phyloP scores from a whole-genome alignment of 768 basidiomycete species.

The Pholiota molesta region DNA sequence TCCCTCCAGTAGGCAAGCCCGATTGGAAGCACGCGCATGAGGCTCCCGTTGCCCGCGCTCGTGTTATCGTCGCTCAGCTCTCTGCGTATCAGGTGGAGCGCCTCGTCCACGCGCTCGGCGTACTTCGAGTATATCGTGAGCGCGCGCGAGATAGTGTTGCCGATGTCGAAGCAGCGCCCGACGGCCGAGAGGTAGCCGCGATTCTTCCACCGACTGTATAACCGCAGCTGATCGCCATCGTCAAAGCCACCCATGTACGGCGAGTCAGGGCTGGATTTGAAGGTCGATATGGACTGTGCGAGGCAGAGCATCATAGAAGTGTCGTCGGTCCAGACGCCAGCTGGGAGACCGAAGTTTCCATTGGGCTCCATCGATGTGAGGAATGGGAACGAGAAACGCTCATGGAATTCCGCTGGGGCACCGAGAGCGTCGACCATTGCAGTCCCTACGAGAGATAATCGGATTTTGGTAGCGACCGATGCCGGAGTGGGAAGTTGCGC shows the following conservation, averaged over 20 bases:
- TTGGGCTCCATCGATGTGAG: slow-evolving; percentile 41
- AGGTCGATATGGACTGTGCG: slow-evolving; percentile 40
- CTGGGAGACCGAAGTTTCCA: slow-evolving; percentile 34
- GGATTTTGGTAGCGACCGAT: slow-evolving; percentile 39
- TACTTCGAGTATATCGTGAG: slow-evolving; percentile 31
- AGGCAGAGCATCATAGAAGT: slow-evolving; percentile 51
- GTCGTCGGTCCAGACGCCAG: slow-evolving; percentile 52
- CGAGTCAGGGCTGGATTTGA: slow-evolving; percentile 17
- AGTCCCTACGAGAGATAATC: slow-evolving; percentile 38
- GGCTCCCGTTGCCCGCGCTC: slow-evolving; percentile 43
- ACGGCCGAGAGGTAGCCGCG: slow-evolving; percentile 36
- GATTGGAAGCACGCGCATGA: slow-evolving; percentile 50
- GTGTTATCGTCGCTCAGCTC: slow-evolving; percentile 26
- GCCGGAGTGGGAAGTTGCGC: slow-evolving; percentile 31
- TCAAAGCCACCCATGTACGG: slow-evolving; percentile 31
- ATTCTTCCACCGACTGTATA: slow-evolving; percentile 37
- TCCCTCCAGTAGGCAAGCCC: slow-evolving; percentile 46
- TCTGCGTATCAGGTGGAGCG: slow-evolving; percentile 31
- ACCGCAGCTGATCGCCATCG: slow-evolving; percentile 36
- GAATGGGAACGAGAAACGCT: slow-evolving; percentile 40
- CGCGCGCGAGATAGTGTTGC: slow-evolving; percentile 36
- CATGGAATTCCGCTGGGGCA: slow-evolving; percentile 43
- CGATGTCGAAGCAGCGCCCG: slow-evolving; percentile 43
- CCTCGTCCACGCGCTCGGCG: slow-evolving; percentile 20
- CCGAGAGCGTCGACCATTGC: slow-evolving; percentile 51